These are phyloP conservation scores for Lumnitzera racemosa DNA, from an alignment of 345 rosid genomes.

Conservation along the genomic window DNA sequence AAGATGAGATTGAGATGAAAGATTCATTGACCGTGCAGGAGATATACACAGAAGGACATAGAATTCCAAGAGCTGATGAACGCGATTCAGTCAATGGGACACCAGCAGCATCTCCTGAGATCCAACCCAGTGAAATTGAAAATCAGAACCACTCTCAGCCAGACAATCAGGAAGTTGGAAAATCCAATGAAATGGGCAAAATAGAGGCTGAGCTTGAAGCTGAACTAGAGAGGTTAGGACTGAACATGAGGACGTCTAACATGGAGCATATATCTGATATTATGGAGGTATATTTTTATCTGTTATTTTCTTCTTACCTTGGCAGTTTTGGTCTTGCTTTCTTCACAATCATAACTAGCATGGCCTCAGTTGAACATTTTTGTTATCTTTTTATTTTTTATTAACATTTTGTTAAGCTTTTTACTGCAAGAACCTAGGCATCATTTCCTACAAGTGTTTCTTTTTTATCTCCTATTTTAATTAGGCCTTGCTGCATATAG, in stretches of 20 bases:
- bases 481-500: too few species aligned
- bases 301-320: too few species aligned
- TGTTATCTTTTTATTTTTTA: too few species aligned
- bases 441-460: too few species aligned
- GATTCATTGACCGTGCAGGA: slow-evolving; percentile 17
- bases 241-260: slow-evolving; percentile 13
- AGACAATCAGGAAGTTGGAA: slow-evolving; percentile 5
- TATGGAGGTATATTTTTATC: slow-evolving; percentile 11
- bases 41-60: not conserved
- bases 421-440: too few species aligned
- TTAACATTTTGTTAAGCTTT: too few species aligned
- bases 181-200: slow-evolving; percentile 16
- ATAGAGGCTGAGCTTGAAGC: slow-evolving; percentile 37
- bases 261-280: slow-evolving; percentile 4
- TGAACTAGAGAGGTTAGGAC: slow-evolving; percentile 24
- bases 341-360: too few species aligned
- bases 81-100: slow-evolving; percentile 3
- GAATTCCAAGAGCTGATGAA: not conserved
- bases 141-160: not conserved
- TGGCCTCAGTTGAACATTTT: not conserved
- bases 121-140: slow-evolving; percentile 6
- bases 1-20: slow-evolving; percentile 32
- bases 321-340: too few species aligned
- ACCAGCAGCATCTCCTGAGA: slow-evolving; percentile 20
- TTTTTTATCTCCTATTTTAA: not conserved